Base-by-base conservation (phyloP, 345 rosid species). In the Limnanthes douglasii region DNA sequence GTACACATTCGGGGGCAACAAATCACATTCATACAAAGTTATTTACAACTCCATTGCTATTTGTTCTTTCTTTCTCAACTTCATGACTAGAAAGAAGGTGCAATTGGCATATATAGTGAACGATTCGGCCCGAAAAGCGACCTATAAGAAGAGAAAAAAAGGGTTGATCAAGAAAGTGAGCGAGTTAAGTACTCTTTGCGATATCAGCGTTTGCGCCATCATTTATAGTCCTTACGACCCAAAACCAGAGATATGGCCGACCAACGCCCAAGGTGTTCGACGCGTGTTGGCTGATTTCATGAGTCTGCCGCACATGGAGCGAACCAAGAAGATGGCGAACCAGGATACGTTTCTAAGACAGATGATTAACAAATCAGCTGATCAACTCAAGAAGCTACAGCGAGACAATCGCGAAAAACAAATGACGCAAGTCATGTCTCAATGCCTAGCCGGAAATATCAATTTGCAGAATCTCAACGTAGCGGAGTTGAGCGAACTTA, bases 201-300 rank as follows among this genome's bases (percentile, higher is more conserved):
- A 39, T 12, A 11, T 58, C 30, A 47, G 53, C 1, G 63, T 57
- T 15, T 51, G 53, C 2, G 58, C 53, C 18, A 46, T 58, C 48
- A 58, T 58, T 16, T 58, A 51, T 21, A 58, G 63, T 36, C 57
- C 51, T 3, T 60, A 45, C 40, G 51, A 53, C 8, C 39, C 43
- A 1, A 62, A 63, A 7, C 68, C 71, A 2, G 64, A 48, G 42
- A 31, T 60, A 4, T 69, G 75, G 75, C 75, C 75, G 7, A 48
- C 61, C 1, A 18, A 28, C 15, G 23, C 29, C 8, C 57, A 44
- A 2, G 60, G 30, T 22, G 52, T 40, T 3, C 56, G 52, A 8
- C 31, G 42, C 19, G 45, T 59, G 21, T 45, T 58, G 14, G 33
- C 39, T 17, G 38, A 46, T 39, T 35, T 50, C 29, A 30, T 28